A percentile compares a stretch with the other conserved stretches of the same genome.
These are phyloP conservation scores for Triticum timopheevii DNA, from an alignment of 176 grass and related monocot species.

Conservation along the genomic window DNA sequence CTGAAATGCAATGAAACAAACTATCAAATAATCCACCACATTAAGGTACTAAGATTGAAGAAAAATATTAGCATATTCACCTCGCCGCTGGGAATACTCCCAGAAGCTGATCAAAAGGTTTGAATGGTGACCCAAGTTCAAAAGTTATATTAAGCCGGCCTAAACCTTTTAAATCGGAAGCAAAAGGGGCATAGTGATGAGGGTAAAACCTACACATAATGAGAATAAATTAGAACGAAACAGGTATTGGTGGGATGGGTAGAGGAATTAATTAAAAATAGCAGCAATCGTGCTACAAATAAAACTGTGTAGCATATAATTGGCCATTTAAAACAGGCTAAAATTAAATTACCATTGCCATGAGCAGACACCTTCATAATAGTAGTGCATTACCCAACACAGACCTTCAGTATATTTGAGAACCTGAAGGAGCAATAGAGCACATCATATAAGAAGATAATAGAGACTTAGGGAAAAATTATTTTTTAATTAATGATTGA, in stretches of 20 bases:
- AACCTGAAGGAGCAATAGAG: slow-evolving; percentile 42
- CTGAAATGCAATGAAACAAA: slow-evolving; percentile 45
- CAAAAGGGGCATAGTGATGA: slow-evolving; percentile 99
- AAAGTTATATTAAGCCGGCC: slow-evolving; percentile 68
- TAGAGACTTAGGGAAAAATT: neutral
- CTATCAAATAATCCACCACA: slow-evolving; percentile 17
- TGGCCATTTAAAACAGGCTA: slow-evolving; percentile 5
- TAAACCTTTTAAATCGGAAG: slow-evolving; percentile 81
- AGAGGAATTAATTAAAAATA: neutral
- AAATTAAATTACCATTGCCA: slow-evolving; percentile 77
- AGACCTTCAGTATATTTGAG: slow-evolving; percentile 88
- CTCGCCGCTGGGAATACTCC: slow-evolving; percentile 98
- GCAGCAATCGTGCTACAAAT: neutral
- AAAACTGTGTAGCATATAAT: slow-evolving; percentile 8
- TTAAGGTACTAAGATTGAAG: slow-evolving; percentile 12
- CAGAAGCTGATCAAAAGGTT: slow-evolving; percentile 98
- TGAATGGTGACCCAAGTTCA: slow-evolving; percentile 77
- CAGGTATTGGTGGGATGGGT: neutral
- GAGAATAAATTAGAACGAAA: slow-evolving; percentile 13
- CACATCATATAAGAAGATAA: slow-evolving; percentile 12
- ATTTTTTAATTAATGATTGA: neutral
- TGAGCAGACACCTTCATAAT: slow-evolving; percentile 96
- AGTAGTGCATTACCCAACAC: slow-evolving; percentile 99
- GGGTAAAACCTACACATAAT: slow-evolving; percentile 81
- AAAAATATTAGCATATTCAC: slow-evolving; percentile 35